A percentile compares a stretch with the other conserved stretches of the same genome.
Evolutionary conservation across 139 green algal genomes (phyloP).

Genomic region (Nannochloris sp.): DNA sequence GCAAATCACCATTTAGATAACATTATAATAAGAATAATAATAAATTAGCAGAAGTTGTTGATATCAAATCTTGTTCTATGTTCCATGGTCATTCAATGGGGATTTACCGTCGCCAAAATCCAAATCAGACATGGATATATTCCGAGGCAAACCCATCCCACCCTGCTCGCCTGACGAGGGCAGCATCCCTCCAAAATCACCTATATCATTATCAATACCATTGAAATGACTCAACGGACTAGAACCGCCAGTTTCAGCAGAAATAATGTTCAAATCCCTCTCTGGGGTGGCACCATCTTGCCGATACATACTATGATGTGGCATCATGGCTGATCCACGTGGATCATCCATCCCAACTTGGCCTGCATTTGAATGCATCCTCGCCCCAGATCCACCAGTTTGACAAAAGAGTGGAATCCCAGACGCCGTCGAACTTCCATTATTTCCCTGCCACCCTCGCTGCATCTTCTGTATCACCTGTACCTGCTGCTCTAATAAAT

Average conservation of each 20-base stretch:
- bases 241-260: neutral
- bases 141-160: neutral
- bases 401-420: constrained; percentile 28
- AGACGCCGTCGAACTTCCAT: constrained; percentile 8
- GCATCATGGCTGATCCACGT: constrained; percentile 12
- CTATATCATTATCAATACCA: neutral
- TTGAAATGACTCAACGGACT: neutral
- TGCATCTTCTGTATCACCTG: constrained; percentile 41
- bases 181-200: neutral
- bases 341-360: neutral
- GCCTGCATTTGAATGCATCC: neutral
- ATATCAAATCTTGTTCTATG: too few species aligned
- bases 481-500: constrained; percentile 80
- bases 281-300: neutral
- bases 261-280: neutral
- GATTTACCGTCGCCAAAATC: neutral
- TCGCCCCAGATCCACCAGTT: neutral
- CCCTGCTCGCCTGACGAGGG: neutral
- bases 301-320: constrained; percentile 8
- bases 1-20: constrained; percentile 4
- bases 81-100: neutral
- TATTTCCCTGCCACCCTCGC: constrained; percentile 7
- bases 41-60: neutral
- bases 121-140: neutral
- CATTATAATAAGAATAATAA: neutral